phyloP scores from a whole-genome alignment of 1,284 basidiomycete genomes.

The Moniliophthora roreri region DNA sequence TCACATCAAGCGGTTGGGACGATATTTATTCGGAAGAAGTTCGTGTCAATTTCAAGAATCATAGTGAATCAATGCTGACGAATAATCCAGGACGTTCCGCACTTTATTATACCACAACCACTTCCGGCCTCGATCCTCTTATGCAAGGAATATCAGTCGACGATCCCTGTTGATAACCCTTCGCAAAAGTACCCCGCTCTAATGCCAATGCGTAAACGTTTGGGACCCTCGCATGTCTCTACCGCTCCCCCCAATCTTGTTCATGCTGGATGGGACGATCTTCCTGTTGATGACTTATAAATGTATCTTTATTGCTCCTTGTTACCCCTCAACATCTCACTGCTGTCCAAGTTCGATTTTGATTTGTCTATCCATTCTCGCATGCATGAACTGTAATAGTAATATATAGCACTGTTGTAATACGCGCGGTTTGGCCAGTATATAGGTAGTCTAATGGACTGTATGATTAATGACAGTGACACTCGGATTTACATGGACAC shows the following conservation, averaged over 20 bases:
- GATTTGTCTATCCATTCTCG: not conserved
- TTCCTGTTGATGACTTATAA: conserved; percentile 8
- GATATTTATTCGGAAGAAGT: conserved; percentile 24
- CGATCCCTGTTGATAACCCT: conserved; percentile 1
- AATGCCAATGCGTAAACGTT: conserved; percentile 34
- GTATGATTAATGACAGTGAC: not conserved
- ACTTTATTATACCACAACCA: conserved; percentile 30
- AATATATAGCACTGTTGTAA: not conserved
- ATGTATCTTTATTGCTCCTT: conserved; percentile 14
- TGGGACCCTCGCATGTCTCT: conserved; percentile 32
- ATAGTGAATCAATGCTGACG: conserved; percentile 21
- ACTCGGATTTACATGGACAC: too few species aligned
- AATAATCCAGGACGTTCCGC: conserved; percentile 23
- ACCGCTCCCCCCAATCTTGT: conserved; percentile 46
- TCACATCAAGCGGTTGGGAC: conserved; percentile 1
- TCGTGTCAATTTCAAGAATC: conserved; percentile 19
- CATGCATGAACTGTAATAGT: conserved; percentile 4
- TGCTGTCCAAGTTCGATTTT: too few species aligned
- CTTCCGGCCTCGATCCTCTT: not conserved
- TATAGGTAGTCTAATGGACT: conserved; percentile 1
- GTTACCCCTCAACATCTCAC: not conserved
- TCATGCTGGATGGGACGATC: conserved; percentile 55
- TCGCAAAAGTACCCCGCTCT: conserved; percentile 17
- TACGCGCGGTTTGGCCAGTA: too few species aligned
- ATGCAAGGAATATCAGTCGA: not conserved